Evolutionary conservation across 331 rosid genomes (phyloP).

Genomic region (Malus hybrid): DNA sequence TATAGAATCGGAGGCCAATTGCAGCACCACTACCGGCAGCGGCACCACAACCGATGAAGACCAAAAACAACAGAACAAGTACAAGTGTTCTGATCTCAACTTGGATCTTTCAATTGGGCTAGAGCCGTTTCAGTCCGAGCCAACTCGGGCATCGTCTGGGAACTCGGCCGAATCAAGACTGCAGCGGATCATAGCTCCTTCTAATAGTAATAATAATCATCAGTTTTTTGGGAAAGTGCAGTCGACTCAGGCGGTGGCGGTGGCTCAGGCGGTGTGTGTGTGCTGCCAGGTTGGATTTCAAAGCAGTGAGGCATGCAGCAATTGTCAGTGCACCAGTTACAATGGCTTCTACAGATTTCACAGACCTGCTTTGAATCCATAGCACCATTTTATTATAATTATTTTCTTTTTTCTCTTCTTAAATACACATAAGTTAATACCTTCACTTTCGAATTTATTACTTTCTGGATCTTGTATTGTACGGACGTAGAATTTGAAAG

Average conservation of each 20-base stretch:
- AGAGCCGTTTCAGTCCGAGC: conserved; percentile 34
- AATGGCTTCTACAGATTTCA: conserved; percentile 23
- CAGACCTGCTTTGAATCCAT: conserved; percentile 15
- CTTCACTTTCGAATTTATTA: too few relatives aligned
- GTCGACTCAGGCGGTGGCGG: not conserved
- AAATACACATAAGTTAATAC: not conserved
- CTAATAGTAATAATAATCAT: not conserved
- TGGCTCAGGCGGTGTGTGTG: conserved; percentile 17
- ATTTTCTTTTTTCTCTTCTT: not conserved
- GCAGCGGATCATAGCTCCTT: not conserved
- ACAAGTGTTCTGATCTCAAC: conserved; percentile 22
- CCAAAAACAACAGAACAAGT: not conserved
- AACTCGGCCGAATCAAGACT: conserved; percentile 34
- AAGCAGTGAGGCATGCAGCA: conserved; percentile 20
- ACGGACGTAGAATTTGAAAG: not conserved
- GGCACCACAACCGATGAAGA: conserved; percentile 53
- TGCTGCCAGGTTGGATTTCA: conserved; percentile 39
- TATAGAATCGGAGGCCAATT: conserved; percentile 15
- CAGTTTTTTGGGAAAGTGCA: not conserved
- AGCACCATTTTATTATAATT: not conserved
- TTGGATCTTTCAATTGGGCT: conserved; percentile 62
- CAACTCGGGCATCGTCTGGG: conserved; percentile 15
- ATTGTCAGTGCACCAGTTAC: conserved; percentile 21
- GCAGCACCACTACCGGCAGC: conserved; percentile 23
- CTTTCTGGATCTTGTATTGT: too few relatives aligned